Conservation (phyloP, 345 rosid genomes). For the Hirschfeldia incana region DNA sequence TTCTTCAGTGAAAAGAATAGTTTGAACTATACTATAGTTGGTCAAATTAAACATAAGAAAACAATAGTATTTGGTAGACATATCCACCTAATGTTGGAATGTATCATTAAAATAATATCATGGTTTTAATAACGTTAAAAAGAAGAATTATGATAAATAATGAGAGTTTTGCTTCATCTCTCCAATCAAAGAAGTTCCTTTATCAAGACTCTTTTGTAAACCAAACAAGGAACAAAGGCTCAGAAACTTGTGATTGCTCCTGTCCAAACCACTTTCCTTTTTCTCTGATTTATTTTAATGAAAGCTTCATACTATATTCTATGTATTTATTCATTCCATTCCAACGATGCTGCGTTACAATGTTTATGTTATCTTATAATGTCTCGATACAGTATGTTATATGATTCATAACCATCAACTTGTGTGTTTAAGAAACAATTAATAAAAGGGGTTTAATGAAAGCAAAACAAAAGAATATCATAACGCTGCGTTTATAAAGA, state of each 20-base stretch:
- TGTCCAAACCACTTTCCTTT: constrained; percentile 5
- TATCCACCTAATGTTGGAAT: constrained; percentile 34
- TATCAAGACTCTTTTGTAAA: constrained; percentile 41
- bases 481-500: too few relatives aligned
- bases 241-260: constrained; percentile 31
- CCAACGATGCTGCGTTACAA: neutral
- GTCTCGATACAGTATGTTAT: neutral
- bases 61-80: constrained; percentile 19
- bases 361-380: neutral
- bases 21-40: neutral
- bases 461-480: too few relatives aligned
- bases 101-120: constrained; percentile 11
- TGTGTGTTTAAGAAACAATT: too few relatives aligned
- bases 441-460: too few relatives aligned
- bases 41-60: constrained; percentile 31
- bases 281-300: neutral
- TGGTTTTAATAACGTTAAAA: neutral
- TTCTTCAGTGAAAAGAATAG: neutral
- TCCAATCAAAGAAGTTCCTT: constrained; percentile 43
- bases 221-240: constrained; percentile 37
- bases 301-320: neutral
- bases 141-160: constrained; percentile 3
- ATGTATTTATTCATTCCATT: neutral
- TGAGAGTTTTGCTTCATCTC: constrained; percentile 35
- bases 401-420: too few relatives aligned